These are phyloP conservation scores for Pythium monospermum DNA, from an alignment of 352 stramenopile species.

Conservation along the genomic window DNA sequence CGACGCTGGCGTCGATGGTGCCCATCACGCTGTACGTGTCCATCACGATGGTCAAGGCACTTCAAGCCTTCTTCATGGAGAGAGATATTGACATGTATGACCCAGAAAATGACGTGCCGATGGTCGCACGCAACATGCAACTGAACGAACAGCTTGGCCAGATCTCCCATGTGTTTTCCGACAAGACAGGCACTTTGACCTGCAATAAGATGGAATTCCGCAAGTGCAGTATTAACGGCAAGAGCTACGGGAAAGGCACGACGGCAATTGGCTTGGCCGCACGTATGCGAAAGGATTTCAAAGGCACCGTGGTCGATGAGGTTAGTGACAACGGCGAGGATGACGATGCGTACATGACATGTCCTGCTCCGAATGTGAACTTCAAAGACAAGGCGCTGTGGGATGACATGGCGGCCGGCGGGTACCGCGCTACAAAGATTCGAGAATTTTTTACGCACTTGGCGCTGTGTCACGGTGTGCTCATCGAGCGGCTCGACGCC, in stretches of 20 bases:
- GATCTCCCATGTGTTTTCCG: slow-evolving; percentile 98
- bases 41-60: slow-evolving; percentile 85
- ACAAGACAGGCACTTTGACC: slow-evolving; percentile 85
- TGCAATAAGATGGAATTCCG: slow-evolving; percentile 91
- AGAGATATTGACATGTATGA: slow-evolving; percentile 85
- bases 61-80: slow-evolving; percentile 88
- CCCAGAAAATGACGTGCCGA: slow-evolving; percentile 49
- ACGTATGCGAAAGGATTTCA: slow-evolving; percentile 58
- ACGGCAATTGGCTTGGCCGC: slow-evolving; percentile 76
- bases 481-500: slow-evolving; percentile 91
- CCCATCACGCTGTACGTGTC: slow-evolving; percentile 88
- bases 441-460: slow-evolving; percentile 83
- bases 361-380: slow-evolving; percentile 61
- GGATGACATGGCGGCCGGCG: slow-evolving; percentile 36
- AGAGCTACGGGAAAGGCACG: slow-evolving; percentile 79
- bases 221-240: slow-evolving; percentile 79
- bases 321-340: slow-evolving; percentile 31
- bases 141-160: slow-evolving; percentile 85
- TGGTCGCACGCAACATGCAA: slow-evolving; percentile 83
- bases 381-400: slow-evolving; percentile 70
- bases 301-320: slow-evolving; percentile 39
- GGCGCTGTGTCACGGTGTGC: slow-evolving; percentile 93
- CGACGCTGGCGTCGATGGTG: slow-evolving; percentile 77
- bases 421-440: slow-evolving; percentile 50
- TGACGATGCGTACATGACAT: slow-evolving; percentile 27